Base-by-base conservation (phyloP, 345 rosid genomes). In the Viola odorata region DNA sequence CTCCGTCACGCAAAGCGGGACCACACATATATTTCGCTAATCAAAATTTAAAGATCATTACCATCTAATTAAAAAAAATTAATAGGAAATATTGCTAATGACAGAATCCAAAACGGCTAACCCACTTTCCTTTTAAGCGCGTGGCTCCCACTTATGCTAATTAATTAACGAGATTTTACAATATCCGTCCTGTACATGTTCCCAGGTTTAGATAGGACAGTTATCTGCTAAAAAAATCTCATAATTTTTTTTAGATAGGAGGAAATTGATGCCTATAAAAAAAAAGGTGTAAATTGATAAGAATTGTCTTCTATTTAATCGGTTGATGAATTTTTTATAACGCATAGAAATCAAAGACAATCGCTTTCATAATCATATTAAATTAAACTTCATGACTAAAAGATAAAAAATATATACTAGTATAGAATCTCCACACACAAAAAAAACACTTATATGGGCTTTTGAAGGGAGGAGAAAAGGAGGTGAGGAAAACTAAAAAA, bases 351-450 rank as follows among this genome's bases (percentile, higher is more conserved):
- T 60, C 67, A 66, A 55, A 50, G 77, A 75, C 78, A 79, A 73
- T 81, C 78, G 69, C 77, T 74, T 70, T 75, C 83, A 78, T 23
- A 23, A 23, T 23, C 32, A 23, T 23, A 23, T 23, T 23, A 23
- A 23, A 2, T 23, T 23, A 23, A 2, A 23, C 32, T 23, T 62
- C 67, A 61, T 47, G 39, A 45, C 40, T 36, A 37, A 61, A 50
- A 45, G 47, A 38, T 37, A 56, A 37, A 0, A 37, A 55, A 48
- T 10, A 17, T 37, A 32, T 45, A 41, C n/a, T 37, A 41, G 63
- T 32, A 40, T 53, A 55, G 47, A 23, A 23, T 48, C 55, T 14
- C 59, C 37, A n/a, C n/a, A n/a, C n/a, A n/a, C 8, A 57, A 23
- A 13, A 60, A 60, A 60, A 56, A 60, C 61, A 62, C 13, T 48